These are phyloP conservation scores for Brassica hybrid DNA, from an alignment of 441 rosid genomes.

Conservation along the genomic window DNA sequence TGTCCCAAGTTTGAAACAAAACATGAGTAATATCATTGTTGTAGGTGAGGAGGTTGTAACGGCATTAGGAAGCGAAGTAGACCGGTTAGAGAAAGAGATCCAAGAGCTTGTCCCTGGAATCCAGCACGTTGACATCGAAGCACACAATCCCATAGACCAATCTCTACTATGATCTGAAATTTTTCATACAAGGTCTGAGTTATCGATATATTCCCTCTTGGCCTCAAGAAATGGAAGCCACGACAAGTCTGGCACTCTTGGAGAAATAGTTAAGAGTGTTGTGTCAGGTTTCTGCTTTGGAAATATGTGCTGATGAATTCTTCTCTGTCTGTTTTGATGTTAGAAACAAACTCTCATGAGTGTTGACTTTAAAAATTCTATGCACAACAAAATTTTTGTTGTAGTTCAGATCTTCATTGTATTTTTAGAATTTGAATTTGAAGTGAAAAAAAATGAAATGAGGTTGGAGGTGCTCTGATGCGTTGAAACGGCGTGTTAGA, in stretches of 20 bases:
- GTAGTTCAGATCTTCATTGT: neutral
- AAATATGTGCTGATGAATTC: neutral
- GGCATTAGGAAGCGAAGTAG: conserved; percentile 96
- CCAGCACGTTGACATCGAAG: conserved; percentile 97
- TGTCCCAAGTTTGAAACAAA: neutral
- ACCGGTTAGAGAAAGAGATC: conserved; percentile 93
- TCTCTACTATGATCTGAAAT: conserved; percentile 41
- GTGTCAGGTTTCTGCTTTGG: neutral
- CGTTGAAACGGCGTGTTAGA: too few relatives aligned
- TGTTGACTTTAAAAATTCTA: neutral
- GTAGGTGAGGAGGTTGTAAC: conserved; percentile 98
- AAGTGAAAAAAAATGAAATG: too few relatives aligned
- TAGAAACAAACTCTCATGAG: conserved; percentile 1
- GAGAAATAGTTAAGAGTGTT: conserved; percentile 10
- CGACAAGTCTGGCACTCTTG: neutral
- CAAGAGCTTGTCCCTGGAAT: conserved; percentile 97
- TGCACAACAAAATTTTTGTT: conserved; percentile 1
- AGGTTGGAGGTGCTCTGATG: too few relatives aligned
- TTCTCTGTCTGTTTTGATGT: conserved; percentile 2
- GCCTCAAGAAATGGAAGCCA: conserved; percentile 24
- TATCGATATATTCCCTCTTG: neutral
- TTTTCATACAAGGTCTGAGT: neutral
- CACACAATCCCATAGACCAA: conserved; percentile 78
- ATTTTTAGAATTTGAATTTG: neutral
- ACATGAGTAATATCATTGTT: conserved; percentile 4